Conservation (phyloP, 2,329 filamentous ascomycete species). For the Calonectria pseudoreteaudii region DNA sequence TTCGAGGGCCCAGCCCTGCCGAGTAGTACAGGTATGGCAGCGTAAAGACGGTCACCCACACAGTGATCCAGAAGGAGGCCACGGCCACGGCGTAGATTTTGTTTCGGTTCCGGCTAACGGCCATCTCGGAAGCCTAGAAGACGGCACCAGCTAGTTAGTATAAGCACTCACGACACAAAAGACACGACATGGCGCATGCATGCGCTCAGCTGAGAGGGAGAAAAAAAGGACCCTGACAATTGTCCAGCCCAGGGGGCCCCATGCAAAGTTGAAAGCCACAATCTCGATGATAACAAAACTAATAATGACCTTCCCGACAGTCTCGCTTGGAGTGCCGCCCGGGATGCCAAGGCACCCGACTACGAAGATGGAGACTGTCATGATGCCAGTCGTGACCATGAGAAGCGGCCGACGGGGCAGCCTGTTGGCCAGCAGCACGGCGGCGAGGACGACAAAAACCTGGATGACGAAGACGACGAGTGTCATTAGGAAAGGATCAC, state of each 20-base stretch:
- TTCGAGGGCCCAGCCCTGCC: slow-evolving; percentile 51
- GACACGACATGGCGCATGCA: neutral
- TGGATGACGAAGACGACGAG: slow-evolving; percentile 57
- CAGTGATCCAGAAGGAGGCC: slow-evolving; percentile 56
- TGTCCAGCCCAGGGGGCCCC: slow-evolving; percentile 54
- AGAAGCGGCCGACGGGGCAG: slow-evolving; percentile 53
- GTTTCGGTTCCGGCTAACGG: slow-evolving; percentile 58
- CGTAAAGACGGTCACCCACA: slow-evolving; percentile 55
- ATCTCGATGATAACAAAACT: slow-evolving; percentile 57
- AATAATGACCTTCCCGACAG: slow-evolving; percentile 53
- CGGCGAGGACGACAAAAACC: slow-evolving; percentile 52
- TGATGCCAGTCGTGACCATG: slow-evolving; percentile 52
- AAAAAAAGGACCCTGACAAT: slow-evolving; percentile 41
- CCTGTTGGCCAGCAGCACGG: slow-evolving; percentile 55
- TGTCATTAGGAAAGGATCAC: slow-evolving; percentile 55
- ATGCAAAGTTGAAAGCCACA: slow-evolving; percentile 58
- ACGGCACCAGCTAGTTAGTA: neutral
- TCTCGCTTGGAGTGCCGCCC: slow-evolving; percentile 38
- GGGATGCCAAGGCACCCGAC: slow-evolving; percentile 56
- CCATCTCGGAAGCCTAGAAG: slow-evolving; percentile 55
- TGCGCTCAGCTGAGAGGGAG: neutral
- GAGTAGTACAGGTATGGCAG: slow-evolving; percentile 56
- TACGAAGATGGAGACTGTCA: slow-evolving; percentile 54
- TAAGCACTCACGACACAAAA: neutral
- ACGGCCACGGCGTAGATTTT: slow-evolving; percentile 50